These are phyloP conservation scores for Hypoxylon sp. DNA, from an alignment of 2,329 filamentous ascomycete genomes.

Conservation along the genomic window DNA sequence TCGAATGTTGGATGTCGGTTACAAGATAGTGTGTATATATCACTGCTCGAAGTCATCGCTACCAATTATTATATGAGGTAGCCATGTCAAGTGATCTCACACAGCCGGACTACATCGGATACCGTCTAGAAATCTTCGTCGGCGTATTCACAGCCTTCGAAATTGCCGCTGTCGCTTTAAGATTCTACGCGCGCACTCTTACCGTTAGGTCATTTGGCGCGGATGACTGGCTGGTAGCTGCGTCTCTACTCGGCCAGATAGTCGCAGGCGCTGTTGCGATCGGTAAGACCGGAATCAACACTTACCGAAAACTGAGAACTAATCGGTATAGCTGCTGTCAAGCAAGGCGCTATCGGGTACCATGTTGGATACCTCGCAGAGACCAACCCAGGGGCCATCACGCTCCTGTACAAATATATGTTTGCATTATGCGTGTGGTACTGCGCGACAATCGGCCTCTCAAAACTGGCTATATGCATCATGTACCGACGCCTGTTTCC, in stretches of 20 bases:
- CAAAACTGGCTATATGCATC: constrained; percentile 43
- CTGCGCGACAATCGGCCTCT: constrained; percentile 24
- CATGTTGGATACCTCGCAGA: constrained; percentile 33
- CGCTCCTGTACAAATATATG: constrained; percentile 42
- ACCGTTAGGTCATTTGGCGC: constrained; percentile 18
- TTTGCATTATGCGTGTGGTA: constrained; percentile 43
- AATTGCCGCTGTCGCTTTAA: constrained; percentile 29
- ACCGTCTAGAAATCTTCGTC: constrained; percentile 31
- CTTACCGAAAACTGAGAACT: not conserved
- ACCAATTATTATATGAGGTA: not conserved
- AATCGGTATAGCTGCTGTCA: constrained; percentile 17
- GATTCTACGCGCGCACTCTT: constrained; percentile 38
- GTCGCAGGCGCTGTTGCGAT: constrained; percentile 26
- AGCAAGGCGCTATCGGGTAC: constrained; percentile 32
- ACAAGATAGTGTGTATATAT: not conserved
- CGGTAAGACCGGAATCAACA: constrained; percentile 9
- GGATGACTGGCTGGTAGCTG: constrained; percentile 38
- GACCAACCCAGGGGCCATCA: constrained; percentile 28
- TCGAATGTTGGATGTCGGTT: not conserved
- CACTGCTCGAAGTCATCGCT: not conserved
- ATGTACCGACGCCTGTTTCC: constrained; percentile 43
- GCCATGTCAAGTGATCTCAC: not conserved
- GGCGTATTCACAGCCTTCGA: constrained; percentile 30
- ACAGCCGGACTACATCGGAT: constrained; percentile 33
- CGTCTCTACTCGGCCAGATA: constrained; percentile 32